These are phyloP conservation scores for Kalmusia sp. DNA, from an alignment of 2,329 filamentous ascomycete genomes.

Conservation along the genomic window DNA sequence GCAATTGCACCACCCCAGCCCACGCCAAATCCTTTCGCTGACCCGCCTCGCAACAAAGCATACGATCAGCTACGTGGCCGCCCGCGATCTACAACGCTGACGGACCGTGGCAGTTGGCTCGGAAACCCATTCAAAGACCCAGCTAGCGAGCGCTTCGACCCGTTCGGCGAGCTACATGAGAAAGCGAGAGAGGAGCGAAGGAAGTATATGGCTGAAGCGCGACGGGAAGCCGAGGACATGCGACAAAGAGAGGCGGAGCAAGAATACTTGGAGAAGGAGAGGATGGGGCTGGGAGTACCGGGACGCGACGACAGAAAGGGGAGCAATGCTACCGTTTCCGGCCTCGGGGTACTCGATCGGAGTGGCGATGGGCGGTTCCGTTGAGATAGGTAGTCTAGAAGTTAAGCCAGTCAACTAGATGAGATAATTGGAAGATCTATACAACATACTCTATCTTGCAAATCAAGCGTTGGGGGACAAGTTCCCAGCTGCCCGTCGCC, in stretches of 20 bases:
- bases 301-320: slow-evolving; percentile 23
- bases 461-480: too few relatives aligned
- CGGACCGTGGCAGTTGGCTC: slow-evolving; percentile 42
- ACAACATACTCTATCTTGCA: too few relatives aligned
- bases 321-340: slow-evolving; percentile 32
- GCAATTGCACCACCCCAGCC: slow-evolving; percentile 17
- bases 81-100: slow-evolving; percentile 42
- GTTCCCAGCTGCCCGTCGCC: too few relatives aligned
- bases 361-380: slow-evolving; percentile 23
- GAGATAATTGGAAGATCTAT: too few relatives aligned
- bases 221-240: slow-evolving; percentile 28
- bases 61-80: slow-evolving; percentile 43
- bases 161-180: slow-evolving; percentile 44
- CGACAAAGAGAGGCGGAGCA: slow-evolving; percentile 18
- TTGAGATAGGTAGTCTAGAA: slow-evolving; percentile 3
- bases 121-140: slow-evolving; percentile 45
- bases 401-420: too few relatives aligned
- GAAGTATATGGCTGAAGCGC: slow-evolving; percentile 32
- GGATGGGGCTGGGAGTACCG: slow-evolving; percentile 31
- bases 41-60: slow-evolving; percentile 45
- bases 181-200: slow-evolving; percentile 37
- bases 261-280: slow-evolving; percentile 33
- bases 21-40: slow-evolving; percentile 44
- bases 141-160: slow-evolving; percentile 44
- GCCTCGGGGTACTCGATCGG: slow-evolving; percentile 33